Evolutionary conservation across 2,329 filamentous ascomycete genomes (phyloP).

Genomic region (Monilinia vaccinii-corymbosi): DNA sequence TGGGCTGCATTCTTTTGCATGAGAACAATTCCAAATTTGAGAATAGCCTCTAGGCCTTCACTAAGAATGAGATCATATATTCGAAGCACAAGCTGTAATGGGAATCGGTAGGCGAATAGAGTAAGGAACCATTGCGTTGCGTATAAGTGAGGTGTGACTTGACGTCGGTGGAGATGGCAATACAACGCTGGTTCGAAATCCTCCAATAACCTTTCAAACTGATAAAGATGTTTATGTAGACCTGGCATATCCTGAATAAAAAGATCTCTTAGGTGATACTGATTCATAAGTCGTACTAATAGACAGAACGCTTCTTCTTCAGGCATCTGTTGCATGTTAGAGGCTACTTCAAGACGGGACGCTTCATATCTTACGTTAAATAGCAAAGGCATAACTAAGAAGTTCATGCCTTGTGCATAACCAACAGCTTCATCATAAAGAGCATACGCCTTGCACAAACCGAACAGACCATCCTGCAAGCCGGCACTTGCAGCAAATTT

Average conservation of each 20-base stretch:
- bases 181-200: conserved; percentile 91
- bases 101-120: conserved; percentile 96
- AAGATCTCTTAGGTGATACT: conserved; percentile 85
- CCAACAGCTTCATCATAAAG: conserved; percentile 90
- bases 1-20: conserved; percentile 88
- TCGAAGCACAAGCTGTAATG: conserved; percentile 86
- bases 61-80: conserved; percentile 95
- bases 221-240: conserved; percentile 84
- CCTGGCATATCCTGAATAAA: conserved; percentile 96
- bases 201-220: conserved; percentile 89
- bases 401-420: conserved; percentile 98
- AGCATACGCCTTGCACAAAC: conserved; percentile 94
- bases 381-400: conserved; percentile 88
- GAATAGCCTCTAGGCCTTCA: conserved; percentile 83
- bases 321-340: conserved; percentile 57
- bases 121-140: conserved; percentile 99
- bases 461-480: conserved; percentile 87
- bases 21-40: conserved; percentile 88
- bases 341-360: conserved; percentile 7
- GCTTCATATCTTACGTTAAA: conserved; percentile 62
- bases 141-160: conserved; percentile 86
- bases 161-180: conserved; percentile 81
- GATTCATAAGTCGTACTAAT: conserved; percentile 90
- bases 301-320: conserved; percentile 95
- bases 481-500: conserved; percentile 89